Base-by-base conservation (phyloP, 805 yeast species). In the Candida railenensis region DNA sequence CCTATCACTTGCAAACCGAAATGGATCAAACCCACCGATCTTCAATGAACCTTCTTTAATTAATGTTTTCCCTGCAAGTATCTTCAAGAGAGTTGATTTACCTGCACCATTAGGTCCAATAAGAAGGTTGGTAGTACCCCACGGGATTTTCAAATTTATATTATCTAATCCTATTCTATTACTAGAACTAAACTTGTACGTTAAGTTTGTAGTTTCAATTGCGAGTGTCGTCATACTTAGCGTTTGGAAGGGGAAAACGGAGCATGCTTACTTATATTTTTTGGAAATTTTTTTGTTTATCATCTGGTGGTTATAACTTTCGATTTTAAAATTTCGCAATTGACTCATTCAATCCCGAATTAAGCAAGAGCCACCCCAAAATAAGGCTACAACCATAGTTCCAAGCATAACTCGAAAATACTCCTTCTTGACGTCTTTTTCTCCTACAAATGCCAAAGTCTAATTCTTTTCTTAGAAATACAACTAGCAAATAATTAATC, bases 41-140 rank as follows among this genome's bases (percentile, higher is more conserved):
- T 63, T 55, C 25, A 94, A 80, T 12, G 71, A 64, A 0, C 97
- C 97, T 14, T 78, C 71, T 47, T 82, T 80, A 50, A 95, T 85
- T 48, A 94, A 74, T 5, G 94, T 89, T 58, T 92, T 92, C 2
- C 99, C 99, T 0, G 97, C 96, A 16, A 94, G 70, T 15, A 94
- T 78, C 61, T 83, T 81, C 52, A 94, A 73, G 37, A 94, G 63
- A 0, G 99, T 94, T 1, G 97, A 88, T 63, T 94, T 94, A 3
- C 99, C 98, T 1, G 99, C 98, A 16, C 99, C 99, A 57, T 91
- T 91, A 11, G 98, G 96, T 0, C 99, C 99, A 20, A 94, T 76
- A 5, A 94, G 65, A 32, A 94, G 70, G 9, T 91, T 81, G 49
- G 96, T 77, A 1, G 92, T 79, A 4, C 86, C 82, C 76, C 86